Percentiles rank a stretch among this genome's conserved stretches.
Evolutionary conservation across 2,329 filamentous ascomycete genomes (phyloP).

Genomic region (Fusarium cyanostomum): DNA sequence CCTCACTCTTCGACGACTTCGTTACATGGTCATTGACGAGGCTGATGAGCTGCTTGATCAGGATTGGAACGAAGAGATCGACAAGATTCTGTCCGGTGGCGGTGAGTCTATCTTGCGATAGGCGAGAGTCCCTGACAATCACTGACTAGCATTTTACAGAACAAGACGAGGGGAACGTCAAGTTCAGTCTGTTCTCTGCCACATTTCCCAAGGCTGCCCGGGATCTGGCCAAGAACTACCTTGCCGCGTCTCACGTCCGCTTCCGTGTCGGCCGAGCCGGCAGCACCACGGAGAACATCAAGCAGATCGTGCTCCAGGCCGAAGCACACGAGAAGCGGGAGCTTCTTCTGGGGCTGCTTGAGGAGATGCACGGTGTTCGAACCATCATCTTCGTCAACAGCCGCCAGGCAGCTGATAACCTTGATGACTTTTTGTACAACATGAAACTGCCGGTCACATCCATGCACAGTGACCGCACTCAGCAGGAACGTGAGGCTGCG

Average conservation of each 20-base stretch:
- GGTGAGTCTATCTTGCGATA: conserved; percentile 64
- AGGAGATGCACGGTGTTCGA: conserved; percentile 74
- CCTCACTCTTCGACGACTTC: conserved; percentile 78
- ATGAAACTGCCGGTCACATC: conserved; percentile 82
- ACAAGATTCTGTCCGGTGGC: conserved; percentile 79
- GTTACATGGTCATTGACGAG: conserved; percentile 88
- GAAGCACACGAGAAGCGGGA: conserved; percentile 74
- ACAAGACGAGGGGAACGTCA: conserved; percentile 75
- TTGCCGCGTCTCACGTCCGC: conserved; percentile 77
- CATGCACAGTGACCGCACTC: conserved; percentile 87
- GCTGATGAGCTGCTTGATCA: conserved; percentile 89
- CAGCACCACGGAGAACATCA: conserved; percentile 83
- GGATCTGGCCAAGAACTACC: conserved; percentile 77
- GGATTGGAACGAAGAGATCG: conserved; percentile 82
- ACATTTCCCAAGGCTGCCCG: conserved; percentile 88
- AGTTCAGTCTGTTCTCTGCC: conserved; percentile 88
- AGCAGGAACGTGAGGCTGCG: conserved; percentile 90
- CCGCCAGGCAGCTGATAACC: conserved; percentile 78
- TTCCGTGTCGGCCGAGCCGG: conserved; percentile 90
- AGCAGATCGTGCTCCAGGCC: conserved; percentile 76
- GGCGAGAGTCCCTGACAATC: conserved; percentile 1
- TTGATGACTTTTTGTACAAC: conserved; percentile 91
- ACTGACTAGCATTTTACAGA: conserved; percentile 59
- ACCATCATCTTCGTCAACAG: conserved; percentile 92
- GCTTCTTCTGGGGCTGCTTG: conserved; percentile 76